These are phyloP conservation scores for Tetracladium setigerum DNA, from an alignment of 495 filamentous ascomycete genomes.

Conservation along the genomic window DNA sequence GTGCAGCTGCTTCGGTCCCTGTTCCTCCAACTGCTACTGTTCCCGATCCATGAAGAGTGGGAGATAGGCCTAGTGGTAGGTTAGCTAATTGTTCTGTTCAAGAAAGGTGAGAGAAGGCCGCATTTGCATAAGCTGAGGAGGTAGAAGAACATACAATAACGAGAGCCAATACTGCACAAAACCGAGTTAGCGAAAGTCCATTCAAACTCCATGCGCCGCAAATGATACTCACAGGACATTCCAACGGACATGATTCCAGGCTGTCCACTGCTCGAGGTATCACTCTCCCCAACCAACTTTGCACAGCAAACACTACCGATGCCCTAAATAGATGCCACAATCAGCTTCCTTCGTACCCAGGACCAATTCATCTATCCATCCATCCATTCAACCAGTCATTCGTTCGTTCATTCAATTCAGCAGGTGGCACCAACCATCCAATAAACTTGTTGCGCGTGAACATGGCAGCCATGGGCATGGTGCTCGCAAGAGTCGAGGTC, in stretches of 20 bases:
- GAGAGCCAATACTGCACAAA: slow-evolving; percentile 62
- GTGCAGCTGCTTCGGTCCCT: slow-evolving; percentile 16
- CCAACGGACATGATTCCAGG: slow-evolving; percentile 79
- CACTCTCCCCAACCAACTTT: slow-evolving; percentile 84
- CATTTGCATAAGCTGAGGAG: not conserved
- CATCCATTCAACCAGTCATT: not conserved
- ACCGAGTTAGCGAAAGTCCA: slow-evolving; percentile 15
- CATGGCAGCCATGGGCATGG: slow-evolving; percentile 90
- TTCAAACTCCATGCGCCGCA: not conserved
- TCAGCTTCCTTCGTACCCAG: slow-evolving; percentile 3
- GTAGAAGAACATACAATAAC: slow-evolving; percentile 34
- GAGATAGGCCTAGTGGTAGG: slow-evolving; percentile 55
- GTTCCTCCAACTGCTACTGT: slow-evolving; percentile 21
- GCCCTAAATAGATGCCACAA: slow-evolving; percentile 50
- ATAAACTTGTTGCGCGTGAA: slow-evolving; percentile 87
- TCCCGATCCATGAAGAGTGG: slow-evolving; percentile 70
- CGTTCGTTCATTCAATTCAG: too few species aligned
- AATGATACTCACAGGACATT: slow-evolving; percentile 65
- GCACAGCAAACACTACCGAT: slow-evolving; percentile 73
- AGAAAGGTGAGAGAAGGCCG: not conserved
- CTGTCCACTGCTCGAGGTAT: slow-evolving; percentile 57
- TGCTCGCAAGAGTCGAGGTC: slow-evolving; percentile 67
- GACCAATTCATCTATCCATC: too few species aligned
- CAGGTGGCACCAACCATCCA: slow-evolving; percentile 60
- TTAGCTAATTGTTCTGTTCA: slow-evolving; percentile 23